Evolutionary conservation across 176 grass and related monocot species (phyloP).

Genomic region (Tuctoria greenei): DNA sequence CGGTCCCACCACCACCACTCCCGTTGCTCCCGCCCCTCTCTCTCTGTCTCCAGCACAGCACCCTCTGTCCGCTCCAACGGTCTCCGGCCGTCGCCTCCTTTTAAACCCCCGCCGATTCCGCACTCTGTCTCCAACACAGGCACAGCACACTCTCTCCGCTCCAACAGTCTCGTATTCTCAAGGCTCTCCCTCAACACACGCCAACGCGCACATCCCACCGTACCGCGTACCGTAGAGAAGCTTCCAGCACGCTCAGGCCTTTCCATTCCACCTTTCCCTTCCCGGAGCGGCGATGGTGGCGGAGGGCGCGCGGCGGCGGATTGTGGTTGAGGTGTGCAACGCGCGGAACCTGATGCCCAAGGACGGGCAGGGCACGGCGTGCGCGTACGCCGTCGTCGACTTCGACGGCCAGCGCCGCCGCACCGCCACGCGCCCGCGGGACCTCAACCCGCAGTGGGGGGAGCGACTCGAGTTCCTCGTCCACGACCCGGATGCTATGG

Average conservation of each 20-base stretch:
- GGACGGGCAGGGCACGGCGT: conserved; percentile 93
- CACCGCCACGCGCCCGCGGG: conserved; percentile 71
- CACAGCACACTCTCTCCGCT: not conserved
- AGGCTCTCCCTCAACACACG: not conserved
- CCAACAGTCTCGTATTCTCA: conserved; percentile 39
- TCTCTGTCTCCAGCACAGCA: too few species aligned
- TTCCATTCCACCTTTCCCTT: too few species aligned
- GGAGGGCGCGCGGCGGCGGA: conserved; percentile 51
- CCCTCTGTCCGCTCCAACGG: too few species aligned
- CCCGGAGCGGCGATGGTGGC: conserved; percentile 37
- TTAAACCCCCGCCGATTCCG: conserved; percentile 35
- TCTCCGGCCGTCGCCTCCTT: conserved; percentile 45
- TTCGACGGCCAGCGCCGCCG: conserved; percentile 95
- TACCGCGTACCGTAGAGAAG: too few species aligned
- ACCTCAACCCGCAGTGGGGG: conserved; percentile 93
- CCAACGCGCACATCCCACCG: not conserved
- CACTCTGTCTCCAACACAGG: not conserved
- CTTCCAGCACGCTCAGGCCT: conserved; percentile 5
- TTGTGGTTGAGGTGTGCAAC: conserved; percentile 92
- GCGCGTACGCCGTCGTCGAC: conserved; percentile 95
- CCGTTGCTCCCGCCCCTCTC: too few species aligned
- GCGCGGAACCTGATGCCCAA: conserved; percentile 97
- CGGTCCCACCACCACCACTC: too few species aligned
- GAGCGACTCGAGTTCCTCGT: conserved; percentile 89
- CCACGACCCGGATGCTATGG: conserved; percentile 63